phyloP scores from a whole-genome alignment of 345 rosid genomes.

The Acer campestre region DNA sequence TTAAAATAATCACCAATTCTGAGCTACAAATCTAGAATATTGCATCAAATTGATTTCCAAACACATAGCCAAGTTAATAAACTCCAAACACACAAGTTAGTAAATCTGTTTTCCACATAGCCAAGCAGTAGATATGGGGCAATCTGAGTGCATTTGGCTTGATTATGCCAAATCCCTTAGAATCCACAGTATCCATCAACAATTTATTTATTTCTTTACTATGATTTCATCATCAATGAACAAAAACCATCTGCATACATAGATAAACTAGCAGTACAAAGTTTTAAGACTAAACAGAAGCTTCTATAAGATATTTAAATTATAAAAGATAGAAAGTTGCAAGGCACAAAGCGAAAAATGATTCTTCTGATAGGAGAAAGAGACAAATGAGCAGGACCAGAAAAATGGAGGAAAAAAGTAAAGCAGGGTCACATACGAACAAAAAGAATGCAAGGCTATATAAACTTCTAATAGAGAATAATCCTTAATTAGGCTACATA shows the following conservation, averaged over 20 bases:
- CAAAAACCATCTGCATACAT: constrained; percentile 9
- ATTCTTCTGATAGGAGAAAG: not conserved
- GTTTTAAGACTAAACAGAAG: not conserved
- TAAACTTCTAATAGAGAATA: not conserved
- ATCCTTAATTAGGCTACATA: not conserved
- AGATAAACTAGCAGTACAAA: not conserved
- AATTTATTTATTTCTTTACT: not conserved
- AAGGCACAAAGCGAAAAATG: not conserved
- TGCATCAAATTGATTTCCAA: not conserved
- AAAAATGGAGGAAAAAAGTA: not conserved
- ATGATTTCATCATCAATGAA: not conserved
- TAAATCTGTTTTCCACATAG: not conserved
- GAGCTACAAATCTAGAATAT: not conserved
- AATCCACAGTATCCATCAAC: not conserved
- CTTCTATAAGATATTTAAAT: not conserved
- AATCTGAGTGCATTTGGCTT: not conserved
- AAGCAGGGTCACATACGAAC: not conserved
- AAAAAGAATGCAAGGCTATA: not conserved
- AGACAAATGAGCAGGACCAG: not conserved
- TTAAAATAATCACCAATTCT: not conserved
- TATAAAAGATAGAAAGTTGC: not conserved
- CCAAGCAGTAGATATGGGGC: not conserved
- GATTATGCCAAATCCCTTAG: not conserved
- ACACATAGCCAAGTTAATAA: too few relatives aligned
- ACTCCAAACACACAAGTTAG: too few relatives aligned